Evolutionary conservation across 2,329 filamentous ascomycete species (phyloP).

Genomic region (Akanthomyces muscarius): DNA sequence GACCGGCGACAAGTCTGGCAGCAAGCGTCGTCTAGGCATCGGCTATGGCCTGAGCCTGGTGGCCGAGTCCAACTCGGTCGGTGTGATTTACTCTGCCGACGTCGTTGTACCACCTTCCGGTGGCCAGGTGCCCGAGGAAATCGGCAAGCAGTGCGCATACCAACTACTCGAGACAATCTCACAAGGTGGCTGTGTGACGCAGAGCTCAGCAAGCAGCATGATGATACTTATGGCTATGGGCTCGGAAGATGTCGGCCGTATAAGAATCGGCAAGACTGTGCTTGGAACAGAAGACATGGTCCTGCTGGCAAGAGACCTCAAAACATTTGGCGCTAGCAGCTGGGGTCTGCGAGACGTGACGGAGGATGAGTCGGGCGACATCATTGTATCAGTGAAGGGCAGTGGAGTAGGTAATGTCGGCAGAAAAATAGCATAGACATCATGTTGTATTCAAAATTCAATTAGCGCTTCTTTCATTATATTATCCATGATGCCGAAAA

Average conservation of each 20-base stretch:
- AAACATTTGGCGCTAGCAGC: conserved; percentile 81
- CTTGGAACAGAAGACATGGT: conserved; percentile 78
- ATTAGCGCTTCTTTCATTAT: conserved; percentile 17
- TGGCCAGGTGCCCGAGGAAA: conserved; percentile 81
- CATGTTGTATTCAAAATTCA: conserved; percentile 21
- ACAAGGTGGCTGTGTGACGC: conserved; percentile 76
- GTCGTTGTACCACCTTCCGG: conserved; percentile 70
- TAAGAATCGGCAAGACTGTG: conserved; percentile 77
- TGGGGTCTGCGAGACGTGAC: conserved; percentile 82
- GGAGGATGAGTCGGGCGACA: conserved; percentile 63
- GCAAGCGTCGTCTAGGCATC: conserved; percentile 68
- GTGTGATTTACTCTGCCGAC: conserved; percentile 85
- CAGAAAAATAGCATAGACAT: conserved; percentile 67
- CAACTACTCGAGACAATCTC: conserved; percentile 81
- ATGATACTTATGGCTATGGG: conserved; percentile 97
- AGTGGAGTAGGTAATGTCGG: conserved; percentile 92
- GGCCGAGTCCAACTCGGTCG: conserved; percentile 79
- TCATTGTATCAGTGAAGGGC: conserved; percentile 88
- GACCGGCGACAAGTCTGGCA: conserved; percentile 50
- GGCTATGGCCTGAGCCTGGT: conserved; percentile 90
- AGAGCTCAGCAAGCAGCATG: conserved; percentile 67
- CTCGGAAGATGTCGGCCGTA: conserved; percentile 85
- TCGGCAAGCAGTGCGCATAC: conserved; percentile 82
- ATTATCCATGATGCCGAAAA: conserved; percentile 1
- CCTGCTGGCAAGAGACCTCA: conserved; percentile 76